Percentiles rank a stretch among this genome's conserved stretches.
Evolutionary conservation across 148 eudicot genomes (phyloP).

Genomic region (Silene conica): DNA sequence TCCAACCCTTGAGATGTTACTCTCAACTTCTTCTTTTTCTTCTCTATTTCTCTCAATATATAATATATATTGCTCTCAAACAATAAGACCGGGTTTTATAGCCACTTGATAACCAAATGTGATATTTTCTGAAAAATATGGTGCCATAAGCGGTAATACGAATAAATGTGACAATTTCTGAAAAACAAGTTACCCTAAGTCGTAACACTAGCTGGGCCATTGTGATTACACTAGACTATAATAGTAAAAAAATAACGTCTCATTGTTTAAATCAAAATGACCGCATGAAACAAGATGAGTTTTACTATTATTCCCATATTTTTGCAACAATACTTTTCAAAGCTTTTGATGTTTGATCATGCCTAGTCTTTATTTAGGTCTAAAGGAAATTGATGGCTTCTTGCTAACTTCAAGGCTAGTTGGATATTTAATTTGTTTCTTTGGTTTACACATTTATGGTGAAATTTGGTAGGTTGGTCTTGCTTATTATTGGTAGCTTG

Average conservation of each 20-base stretch:
- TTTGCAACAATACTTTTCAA: slow-evolving; percentile 20
- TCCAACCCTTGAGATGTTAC: slow-evolving; percentile 27
- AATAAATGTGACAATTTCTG: too few species aligned
- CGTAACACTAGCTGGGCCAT: too few species aligned
- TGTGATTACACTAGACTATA: too few species aligned
- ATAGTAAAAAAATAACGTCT: too few species aligned
- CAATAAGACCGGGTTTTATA: too few species aligned
- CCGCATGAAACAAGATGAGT: too few species aligned
- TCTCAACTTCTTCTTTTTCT: slow-evolving; percentile 17
- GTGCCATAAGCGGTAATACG: too few species aligned
- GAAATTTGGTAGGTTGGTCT: not conserved
- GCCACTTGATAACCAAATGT: too few species aligned
- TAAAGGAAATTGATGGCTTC: slow-evolving; percentile 19
- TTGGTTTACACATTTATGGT: not conserved
- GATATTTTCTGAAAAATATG: too few species aligned
- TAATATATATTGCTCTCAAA: too few species aligned
- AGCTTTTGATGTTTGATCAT: slow-evolving; percentile 13
- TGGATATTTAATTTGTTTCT: not conserved
- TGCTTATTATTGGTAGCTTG: slow-evolving; percentile 3
- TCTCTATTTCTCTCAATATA: not conserved
- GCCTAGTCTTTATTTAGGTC: not conserved
- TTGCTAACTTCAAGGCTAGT: slow-evolving; percentile 25
- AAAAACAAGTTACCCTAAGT: too few species aligned
- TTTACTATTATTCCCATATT: slow-evolving; percentile 18
- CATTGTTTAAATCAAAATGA: too few species aligned